Evolutionary conservation across 129 eudicot species (phyloP).

Genomic region (Escallonia rubra): DNA sequence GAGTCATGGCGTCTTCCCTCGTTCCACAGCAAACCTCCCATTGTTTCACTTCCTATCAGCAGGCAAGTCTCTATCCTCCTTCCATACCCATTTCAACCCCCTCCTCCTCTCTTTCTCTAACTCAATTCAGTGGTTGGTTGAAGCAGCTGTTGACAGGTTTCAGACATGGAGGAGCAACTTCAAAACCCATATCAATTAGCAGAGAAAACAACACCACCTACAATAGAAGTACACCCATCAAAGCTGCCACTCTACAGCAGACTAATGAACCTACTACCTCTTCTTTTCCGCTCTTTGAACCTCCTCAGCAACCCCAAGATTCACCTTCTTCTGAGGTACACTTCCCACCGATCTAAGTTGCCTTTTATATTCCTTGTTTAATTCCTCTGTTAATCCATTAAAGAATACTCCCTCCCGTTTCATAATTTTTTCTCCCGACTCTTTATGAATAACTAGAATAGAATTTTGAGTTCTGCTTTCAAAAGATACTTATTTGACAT

Average conservation of each 20-base stretch:
- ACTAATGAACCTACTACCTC: conserved; percentile 27
- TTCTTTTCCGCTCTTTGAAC: conserved; percentile 41
- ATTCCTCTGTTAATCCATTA: not conserved
- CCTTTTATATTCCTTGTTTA: not conserved
- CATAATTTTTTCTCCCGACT: not conserved
- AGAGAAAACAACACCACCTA: conserved; percentile 3
- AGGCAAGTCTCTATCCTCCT: too few relatives aligned
- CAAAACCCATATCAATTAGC: conserved; percentile 4
- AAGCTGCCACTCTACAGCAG: conserved; percentile 27
- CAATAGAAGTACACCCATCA: conserved; percentile 19
- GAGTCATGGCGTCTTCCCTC: too few relatives aligned
- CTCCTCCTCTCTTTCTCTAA: not conserved
- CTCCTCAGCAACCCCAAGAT: conserved; percentile 27
- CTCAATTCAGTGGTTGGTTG: not conserved
- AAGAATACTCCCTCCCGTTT: too few relatives aligned
- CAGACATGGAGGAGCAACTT: conserved; percentile 20
- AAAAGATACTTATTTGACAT: not conserved
- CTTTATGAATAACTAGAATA: too few relatives aligned
- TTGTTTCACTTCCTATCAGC: too few relatives aligned
- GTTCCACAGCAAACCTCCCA: too few relatives aligned
- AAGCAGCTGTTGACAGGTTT: conserved; percentile 28
- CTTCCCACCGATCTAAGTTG: not conserved
- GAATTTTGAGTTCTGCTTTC: not conserved
- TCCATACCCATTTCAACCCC: not conserved
- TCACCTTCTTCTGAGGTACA: conserved; percentile 67